Evolutionary conservation across 352 stramenopile species (phyloP).

Genomic region (Phytophthora pini): DNA sequence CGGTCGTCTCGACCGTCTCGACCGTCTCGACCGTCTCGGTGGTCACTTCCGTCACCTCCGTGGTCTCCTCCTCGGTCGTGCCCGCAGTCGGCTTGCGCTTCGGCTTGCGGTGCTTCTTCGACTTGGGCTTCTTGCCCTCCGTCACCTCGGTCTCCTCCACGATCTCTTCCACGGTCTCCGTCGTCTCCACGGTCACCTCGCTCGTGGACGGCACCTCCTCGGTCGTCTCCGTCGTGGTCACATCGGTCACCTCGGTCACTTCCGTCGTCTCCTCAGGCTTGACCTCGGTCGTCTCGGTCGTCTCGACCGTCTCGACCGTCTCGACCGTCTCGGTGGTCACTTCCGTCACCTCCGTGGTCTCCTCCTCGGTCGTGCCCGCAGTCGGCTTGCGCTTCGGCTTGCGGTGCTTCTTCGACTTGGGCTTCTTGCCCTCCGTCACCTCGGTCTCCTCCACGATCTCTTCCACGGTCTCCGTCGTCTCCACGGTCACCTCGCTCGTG

Average conservation of each 20-base stretch:
- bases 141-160: slow-evolving; percentile 7
- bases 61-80: too few species aligned
- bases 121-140: slow-evolving; percentile 19
- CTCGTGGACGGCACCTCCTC: too few species aligned
- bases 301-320: background rate
- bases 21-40: too few species aligned
- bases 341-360: too few species aligned
- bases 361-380: too few species aligned
- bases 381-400: slow-evolving; percentile 10
- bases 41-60: too few species aligned
- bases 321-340: too few species aligned
- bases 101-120: slow-evolving; percentile 22
- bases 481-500: background rate
- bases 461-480: slow-evolving; percentile 6
- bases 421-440: slow-evolving; percentile 8
- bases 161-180: background rate
- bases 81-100: background rate
- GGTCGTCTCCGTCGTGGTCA: too few species aligned
- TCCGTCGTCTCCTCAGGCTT: slow-evolving; percentile 1
- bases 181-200: background rate
- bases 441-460: slow-evolving; percentile 5
- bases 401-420: slow-evolving; percentile 4
- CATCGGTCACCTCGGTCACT: too few species aligned
- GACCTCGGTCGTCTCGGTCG: background rate
- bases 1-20: too few species aligned